A percentile compares a stretch with the other conserved stretches of the same genome.
Conservation (phyloP, 257 asterid species). For the Solanum sejunctum region DNA sequence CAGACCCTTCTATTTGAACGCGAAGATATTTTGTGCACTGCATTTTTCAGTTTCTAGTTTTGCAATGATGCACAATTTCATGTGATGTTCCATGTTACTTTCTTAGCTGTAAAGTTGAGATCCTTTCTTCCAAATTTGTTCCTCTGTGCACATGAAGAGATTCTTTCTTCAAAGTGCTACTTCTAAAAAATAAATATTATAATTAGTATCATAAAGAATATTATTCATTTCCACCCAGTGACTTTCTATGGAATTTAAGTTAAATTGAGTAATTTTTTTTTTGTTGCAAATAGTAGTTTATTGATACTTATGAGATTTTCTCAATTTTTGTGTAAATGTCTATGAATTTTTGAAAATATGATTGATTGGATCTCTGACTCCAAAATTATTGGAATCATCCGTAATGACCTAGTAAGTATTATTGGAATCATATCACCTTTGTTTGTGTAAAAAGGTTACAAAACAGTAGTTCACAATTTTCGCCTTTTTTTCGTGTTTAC, state of each 20-base stretch:
- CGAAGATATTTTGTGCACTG: neutral
- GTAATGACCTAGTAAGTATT: too few relatives aligned
- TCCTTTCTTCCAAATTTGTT: neutral
- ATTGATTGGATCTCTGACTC: too few relatives aligned
- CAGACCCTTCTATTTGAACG: neutral
- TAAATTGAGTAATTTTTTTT: too few relatives aligned
- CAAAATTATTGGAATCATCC: too few relatives aligned
- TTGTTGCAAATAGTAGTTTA: neutral
- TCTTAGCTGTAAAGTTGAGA: slow-evolving; percentile 16
- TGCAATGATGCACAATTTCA: neutral
- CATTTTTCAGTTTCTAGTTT: neutral
- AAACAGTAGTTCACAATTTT: too few relatives aligned
- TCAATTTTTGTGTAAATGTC: too few relatives aligned
- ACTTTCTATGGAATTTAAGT: neutral
- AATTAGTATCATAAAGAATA: neutral
- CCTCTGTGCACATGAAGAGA: slow-evolving; percentile 2
- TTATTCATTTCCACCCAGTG: neutral
- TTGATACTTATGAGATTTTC: too few relatives aligned
- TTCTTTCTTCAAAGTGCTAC: neutral
- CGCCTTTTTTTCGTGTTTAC: too few relatives aligned
- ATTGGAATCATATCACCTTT: too few relatives aligned
- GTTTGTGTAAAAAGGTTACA: too few relatives aligned
- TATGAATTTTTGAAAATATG: too few relatives aligned
- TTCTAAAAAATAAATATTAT: neutral
- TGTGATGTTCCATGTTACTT: neutral